Evolutionary conservation across 805 yeast species (phyloP), one percentile per base, ranked within the genome.

Genomic region (Zygotorulaspora danielsina): DNA sequence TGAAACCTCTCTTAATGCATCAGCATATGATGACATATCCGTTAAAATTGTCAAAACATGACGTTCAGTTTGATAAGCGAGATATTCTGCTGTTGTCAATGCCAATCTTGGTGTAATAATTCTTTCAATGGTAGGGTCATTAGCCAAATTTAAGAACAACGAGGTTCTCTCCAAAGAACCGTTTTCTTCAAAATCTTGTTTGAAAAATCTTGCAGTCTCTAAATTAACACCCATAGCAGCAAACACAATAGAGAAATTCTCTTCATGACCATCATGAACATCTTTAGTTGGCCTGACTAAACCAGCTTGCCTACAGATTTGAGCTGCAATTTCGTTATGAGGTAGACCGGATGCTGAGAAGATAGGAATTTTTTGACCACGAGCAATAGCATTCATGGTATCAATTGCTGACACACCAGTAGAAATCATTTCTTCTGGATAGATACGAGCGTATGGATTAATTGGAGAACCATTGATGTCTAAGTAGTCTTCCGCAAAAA

Each of bases 161-260:
- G 96, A 84, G 34, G 97, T 94, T 78, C 98, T 88, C 69, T 93
- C 99, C 60, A 93, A 76, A 19, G 97, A 89, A 21, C 99, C 99
- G 61, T 93, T 93, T 69, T 93, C 97, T 73, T 94, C 97, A 70
- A 93, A 93, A 72, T 93, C 99, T 70, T 93, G 97, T 71, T 90
- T 87, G 81, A 93, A 93, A 73, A 93, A 93, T 66, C 98, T 79
- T 19, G 97, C 87, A 22, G 98, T 93, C 71, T 94, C 99, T 70
- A 93, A 78, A 66, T 94, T 93, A 53, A 90, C 98, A 78, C 99
- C 99, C 98, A 94, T 93, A 44, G 99, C 99, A 28, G 97, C 99
- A 61, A 93, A 93, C 26, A 93, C 99, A 69, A 93, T 94, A 38
- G 96, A 86, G 84, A 93, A 93, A 69, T 93, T 93, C 58, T 93